These are phyloP conservation scores for Xylogone sp. DNA, from an alignment of 2,329 filamentous ascomycete species.

Conservation along the genomic window DNA sequence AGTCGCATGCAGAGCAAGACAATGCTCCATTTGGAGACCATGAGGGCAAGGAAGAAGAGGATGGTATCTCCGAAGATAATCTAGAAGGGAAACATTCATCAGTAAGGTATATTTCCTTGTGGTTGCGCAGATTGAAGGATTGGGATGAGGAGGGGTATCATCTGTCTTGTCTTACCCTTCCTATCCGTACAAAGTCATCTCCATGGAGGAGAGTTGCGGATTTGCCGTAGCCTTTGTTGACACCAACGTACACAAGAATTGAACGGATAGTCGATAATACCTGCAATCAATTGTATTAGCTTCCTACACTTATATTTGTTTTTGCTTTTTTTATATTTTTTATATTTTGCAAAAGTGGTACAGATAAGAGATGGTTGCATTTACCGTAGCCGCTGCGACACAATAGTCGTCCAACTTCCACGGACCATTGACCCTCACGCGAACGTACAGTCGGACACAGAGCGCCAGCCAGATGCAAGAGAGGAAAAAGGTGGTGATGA, in stretches of 20 bases:
- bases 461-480: not conserved
- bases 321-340: too few species aligned
- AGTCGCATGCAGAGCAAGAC: not conserved
- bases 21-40: not conserved
- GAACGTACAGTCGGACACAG: not conserved
- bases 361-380: too few species aligned
- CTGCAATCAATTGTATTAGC: too few species aligned
- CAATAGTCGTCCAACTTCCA: conserved; percentile 3
- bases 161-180: not conserved
- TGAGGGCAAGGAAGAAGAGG: not conserved
- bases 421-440: conserved; percentile 1
- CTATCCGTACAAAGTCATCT: not conserved
- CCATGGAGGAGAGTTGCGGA: not conserved
- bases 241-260: not conserved
- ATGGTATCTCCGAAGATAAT: not conserved
- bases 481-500: conserved; percentile 3
- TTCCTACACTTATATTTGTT: too few species aligned
- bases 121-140: not conserved
- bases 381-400: conserved; percentile 2
- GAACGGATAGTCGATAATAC: too few species aligned
- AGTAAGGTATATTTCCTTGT: not conserved
- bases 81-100: not conserved
- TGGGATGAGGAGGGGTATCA: too few species aligned
- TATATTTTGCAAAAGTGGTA: too few species aligned
- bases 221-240: not conserved